Evolutionary conservation across 176 grass and related monocot species (phyloP).

Genomic region (Carex myosuroides): DNA sequence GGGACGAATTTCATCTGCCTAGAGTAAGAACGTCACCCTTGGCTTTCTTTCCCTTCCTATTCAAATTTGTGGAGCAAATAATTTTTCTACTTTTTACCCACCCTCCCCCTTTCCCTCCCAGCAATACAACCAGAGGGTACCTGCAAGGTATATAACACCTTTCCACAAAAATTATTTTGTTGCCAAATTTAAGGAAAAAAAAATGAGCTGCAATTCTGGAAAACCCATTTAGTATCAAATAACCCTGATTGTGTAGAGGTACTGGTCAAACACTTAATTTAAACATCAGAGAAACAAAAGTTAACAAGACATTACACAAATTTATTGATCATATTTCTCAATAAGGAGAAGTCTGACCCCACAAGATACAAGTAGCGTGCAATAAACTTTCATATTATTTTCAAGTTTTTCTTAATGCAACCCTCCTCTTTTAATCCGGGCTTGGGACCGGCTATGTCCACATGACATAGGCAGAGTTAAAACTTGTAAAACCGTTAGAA

Average conservation of each 20-base stretch:
- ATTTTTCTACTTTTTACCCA: no score
- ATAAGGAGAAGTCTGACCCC: not conserved
- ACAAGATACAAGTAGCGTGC: not conserved
- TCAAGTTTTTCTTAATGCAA: not conserved
- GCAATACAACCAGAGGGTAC: not conserved
- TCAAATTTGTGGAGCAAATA: no score
- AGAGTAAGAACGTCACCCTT: no score
- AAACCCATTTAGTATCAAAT: not conserved
- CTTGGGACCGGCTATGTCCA: conserved; percentile 16
- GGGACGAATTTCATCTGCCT: no score
- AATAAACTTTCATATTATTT: not conserved
- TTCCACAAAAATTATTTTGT: not conserved
- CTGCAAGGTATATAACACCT: not conserved
- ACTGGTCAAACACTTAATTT: not conserved
- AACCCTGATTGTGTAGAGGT: not conserved
- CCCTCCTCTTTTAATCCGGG: conserved; percentile 15
- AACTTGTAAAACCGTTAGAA: not conserved
- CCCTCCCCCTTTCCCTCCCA: no score
- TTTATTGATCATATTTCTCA: not conserved
- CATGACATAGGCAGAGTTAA: conserved; percentile 14
- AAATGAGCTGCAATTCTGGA: not conserved
- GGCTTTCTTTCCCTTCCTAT: no score
- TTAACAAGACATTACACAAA: not conserved
- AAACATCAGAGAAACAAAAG: not conserved
- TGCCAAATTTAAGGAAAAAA: not conserved